Evolutionary conservation across 2,329 filamentous ascomycete species (phyloP).

Genomic region (Thermomyces lanuginosus): DNA sequence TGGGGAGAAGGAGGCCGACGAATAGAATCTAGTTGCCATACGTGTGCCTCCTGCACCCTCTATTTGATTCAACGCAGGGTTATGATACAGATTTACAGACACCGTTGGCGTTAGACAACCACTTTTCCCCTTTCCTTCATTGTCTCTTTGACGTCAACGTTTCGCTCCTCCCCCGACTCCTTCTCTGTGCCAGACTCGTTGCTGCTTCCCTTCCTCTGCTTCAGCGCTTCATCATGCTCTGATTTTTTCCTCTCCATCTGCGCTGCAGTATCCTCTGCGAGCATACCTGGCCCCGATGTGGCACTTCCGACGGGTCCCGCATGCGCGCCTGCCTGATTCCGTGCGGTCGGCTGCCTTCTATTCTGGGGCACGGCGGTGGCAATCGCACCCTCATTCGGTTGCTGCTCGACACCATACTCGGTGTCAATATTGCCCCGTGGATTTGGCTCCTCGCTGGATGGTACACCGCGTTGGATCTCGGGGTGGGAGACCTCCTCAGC

Average conservation of each 20-base stretch:
- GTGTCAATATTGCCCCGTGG: constrained; percentile 14
- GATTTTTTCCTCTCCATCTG: constrained; percentile 19
- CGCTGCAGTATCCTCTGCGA: constrained; percentile 18
- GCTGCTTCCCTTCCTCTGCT: constrained; percentile 14
- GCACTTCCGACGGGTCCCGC: constrained; percentile 18
- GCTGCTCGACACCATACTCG: constrained; percentile 22
- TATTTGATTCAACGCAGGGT: background rate
- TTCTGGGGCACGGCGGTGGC: constrained; percentile 16
- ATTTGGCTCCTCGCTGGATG: constrained; percentile 8
- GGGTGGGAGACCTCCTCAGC: constrained; percentile 11
- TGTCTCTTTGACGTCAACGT: constrained; percentile 14
- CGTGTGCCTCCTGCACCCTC: too few relatives aligned
- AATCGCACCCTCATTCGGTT: constrained; percentile 20
- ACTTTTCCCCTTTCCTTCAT: constrained; percentile 15
- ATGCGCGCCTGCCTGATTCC: constrained; percentile 19
- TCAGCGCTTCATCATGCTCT: constrained; percentile 19
- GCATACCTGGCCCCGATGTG: constrained; percentile 13
- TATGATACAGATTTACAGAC: background rate
- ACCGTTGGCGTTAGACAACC: constrained; percentile 10
- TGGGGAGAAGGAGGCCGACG: constrained; percentile 17
- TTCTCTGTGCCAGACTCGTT: constrained; percentile 9
- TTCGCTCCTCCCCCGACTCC: constrained; percentile 14
- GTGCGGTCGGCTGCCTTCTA: constrained; percentile 5
- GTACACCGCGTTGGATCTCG: too few relatives aligned
- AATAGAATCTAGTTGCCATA: background rate